These are phyloP conservation scores for Beta corolliflora DNA, from an alignment of 179 eudicot genomes.

Conservation along the genomic window DNA sequence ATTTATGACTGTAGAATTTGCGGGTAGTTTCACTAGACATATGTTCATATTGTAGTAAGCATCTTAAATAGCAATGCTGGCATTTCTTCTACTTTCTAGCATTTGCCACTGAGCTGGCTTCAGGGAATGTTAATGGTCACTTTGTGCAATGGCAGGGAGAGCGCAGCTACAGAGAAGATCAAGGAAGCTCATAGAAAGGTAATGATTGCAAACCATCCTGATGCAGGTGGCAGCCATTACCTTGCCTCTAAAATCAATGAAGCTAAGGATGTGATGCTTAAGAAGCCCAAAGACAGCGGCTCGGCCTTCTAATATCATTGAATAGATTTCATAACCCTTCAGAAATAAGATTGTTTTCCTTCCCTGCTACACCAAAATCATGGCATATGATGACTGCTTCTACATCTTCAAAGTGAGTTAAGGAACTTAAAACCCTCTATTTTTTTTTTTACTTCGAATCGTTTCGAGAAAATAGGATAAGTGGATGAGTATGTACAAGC, in stretches of 20 bases:
- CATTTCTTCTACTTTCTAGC: neutral
- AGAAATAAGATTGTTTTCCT: neutral
- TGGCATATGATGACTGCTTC: constrained; percentile 1
- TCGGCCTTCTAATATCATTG: constrained; percentile 55
- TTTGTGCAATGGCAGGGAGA: constrained; percentile 50
- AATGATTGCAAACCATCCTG: constrained; percentile 84
- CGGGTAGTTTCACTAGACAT: neutral
- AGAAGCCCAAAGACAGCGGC: constrained; percentile 56
- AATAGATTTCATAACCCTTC: neutral
- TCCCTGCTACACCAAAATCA: neutral
- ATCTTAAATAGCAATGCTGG: neutral
- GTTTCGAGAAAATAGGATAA: neutral
- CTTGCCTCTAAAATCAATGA: constrained; percentile 83
- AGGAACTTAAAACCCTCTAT: neutral
- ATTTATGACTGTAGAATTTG: neutral
- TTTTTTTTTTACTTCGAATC: neutral
- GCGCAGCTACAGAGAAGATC: constrained; percentile 53
- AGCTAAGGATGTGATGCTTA: constrained; percentile 78
- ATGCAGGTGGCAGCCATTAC: constrained; percentile 86
- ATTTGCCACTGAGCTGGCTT: neutral
- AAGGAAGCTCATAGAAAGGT: constrained; percentile 78
- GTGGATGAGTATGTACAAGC: neutral
- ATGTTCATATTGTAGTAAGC: neutral
- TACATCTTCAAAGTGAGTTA: neutral
- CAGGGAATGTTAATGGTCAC: neutral